Evolutionary conservation across 768 basidiomycete species (phyloP), one percentile per base, ranked within the genome.

Genomic region (Leccinum arenicola): DNA sequence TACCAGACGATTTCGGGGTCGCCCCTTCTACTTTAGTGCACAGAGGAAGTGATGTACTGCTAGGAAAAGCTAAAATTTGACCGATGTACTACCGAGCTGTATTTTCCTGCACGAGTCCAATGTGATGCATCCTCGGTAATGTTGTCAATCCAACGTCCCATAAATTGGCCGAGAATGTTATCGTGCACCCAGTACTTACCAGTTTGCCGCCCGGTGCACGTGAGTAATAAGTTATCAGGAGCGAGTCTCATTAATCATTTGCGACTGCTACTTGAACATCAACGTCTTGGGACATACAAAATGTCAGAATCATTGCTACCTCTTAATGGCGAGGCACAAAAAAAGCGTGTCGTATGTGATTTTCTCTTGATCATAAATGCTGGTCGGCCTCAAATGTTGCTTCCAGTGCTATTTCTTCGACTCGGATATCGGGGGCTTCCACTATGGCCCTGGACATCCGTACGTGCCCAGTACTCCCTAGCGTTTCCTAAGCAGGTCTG

Each of bases 401-500:
- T 47, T 51, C 40, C 23, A 97, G 91, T 98, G 96, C 72, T 99
- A 99, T 80, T 99, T 99, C 81, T 99, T 95, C 78, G 96, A 99
- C 76, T 96, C 95, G 33, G 96, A 99, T 72, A 95, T 99, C 74
- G 96, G 97, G 23, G 96, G 97, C 54, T 99, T 98, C 73, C 97
- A 98, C 74, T 95, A 97, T 87, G 95, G 95, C n/a, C 93, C 89
- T 58, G 95, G 94, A 6, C 95, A 98, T 73, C 93, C 95, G 88
- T 92, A 75, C 67, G 85, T 69, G 47, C 33, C 50, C 47, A 19
- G n/a, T 55, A 17, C 11, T 11, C n/a, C 33, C 47, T 21, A 12
- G 43, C 45, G 12, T 29, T 54, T 15, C 27, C 4, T 27, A 55
- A 45, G 8, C 43, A 52, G 21, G 21, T 55, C 54, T 47, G n/a